A percentile compares a stretch with the other conserved stretches of the same genome.
Conservation (phyloP, 2,329 filamentous ascomycete genomes). For the Venturia asperata region DNA sequence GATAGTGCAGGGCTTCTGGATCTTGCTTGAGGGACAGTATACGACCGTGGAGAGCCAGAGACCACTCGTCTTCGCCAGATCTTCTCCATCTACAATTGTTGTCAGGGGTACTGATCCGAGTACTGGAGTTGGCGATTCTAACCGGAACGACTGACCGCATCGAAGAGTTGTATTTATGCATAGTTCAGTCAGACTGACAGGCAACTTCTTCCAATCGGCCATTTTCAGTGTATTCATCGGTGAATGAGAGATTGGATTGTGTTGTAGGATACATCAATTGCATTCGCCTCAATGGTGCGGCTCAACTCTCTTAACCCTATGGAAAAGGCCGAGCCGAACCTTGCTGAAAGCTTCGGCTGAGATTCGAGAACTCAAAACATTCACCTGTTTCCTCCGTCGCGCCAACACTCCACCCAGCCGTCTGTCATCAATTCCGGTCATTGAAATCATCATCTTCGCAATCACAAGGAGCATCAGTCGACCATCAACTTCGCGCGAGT, state of each 20-base stretch:
- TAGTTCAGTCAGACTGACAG: slow-evolving; percentile 73
- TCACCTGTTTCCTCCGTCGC: not conserved
- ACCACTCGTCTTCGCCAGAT: slow-evolving; percentile 74
- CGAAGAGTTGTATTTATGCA: slow-evolving; percentile 91
- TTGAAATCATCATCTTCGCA: not conserved
- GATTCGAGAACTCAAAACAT: not conserved
- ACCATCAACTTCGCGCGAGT: not conserved
- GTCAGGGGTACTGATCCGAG: slow-evolving; percentile 12
- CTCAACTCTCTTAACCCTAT: not conserved
- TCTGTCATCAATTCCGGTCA: not conserved
- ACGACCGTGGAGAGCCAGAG: slow-evolving; percentile 77
- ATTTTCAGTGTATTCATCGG: slow-evolving; percentile 13
- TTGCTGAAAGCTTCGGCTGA: not conserved
- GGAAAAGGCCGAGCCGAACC: not conserved
- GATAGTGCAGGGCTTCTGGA: slow-evolving; percentile 68
- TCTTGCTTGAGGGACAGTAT: slow-evolving; percentile 84
- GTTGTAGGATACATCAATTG: not conserved
- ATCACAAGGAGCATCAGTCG: not conserved
- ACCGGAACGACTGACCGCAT: slow-evolving; percentile 89
- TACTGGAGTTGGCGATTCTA: slow-evolving; percentile 22
- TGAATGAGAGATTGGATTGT: not conserved
- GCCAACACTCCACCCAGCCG: not conserved
- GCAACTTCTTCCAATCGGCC: slow-evolving; percentile 75
- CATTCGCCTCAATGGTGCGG: not conserved
- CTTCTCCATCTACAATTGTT: slow-evolving; percentile 66